Base-by-base conservation (phyloP, 2,329 filamentous ascomycete genomes). In the Ramularia endophylla region DNA sequence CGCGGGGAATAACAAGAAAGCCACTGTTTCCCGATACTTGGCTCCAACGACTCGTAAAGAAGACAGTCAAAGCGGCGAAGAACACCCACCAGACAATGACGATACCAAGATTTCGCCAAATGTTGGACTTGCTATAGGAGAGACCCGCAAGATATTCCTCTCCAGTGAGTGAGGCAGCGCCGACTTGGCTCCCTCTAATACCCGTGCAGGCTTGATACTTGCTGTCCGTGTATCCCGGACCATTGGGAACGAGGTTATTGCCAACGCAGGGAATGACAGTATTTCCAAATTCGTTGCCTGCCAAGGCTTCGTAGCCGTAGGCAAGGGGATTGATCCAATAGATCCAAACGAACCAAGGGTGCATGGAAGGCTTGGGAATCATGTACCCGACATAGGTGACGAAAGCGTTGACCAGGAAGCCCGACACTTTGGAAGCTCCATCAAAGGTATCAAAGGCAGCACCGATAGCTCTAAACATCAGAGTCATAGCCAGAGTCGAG, bases 201-300 rank as follows among this genome's bases (percentile, higher is more conserved):
- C 71, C 67, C 1, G 70, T 59, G 43, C 63, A 67, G 8, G 59
- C 58, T 34, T 55, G 27, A 46, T 68, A 56, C 9, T 46, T 52
- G 11, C 50, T 35, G n/a, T 62, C 50, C 12, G 53, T 44, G 42
- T 77, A 81, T 16, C 55, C 52, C 3, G 59, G 53, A 6, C 55
- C 54, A 27, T 58, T 43, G 0, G 59, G 62, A 8, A 61, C 52
- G 6, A 61, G 44, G 32, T 58, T 54, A 18, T 74, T 71, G 47
- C 64, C 67, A 3, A 70, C 69, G 43, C 84, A 87, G 1, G 65
- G 62, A 35, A 80, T 82, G 0, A 69, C 52, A 1, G 68, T 71
- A 4, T 72, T 70, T 45, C 77, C 73, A 51, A 85, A 83, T 57
- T 77, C 73, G 52, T 87, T 87, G 0, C 79, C 69, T 55, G 87